Conservation (phyloP, 2,329 filamentous ascomycete species). For the Didymella exigua region DNA sequence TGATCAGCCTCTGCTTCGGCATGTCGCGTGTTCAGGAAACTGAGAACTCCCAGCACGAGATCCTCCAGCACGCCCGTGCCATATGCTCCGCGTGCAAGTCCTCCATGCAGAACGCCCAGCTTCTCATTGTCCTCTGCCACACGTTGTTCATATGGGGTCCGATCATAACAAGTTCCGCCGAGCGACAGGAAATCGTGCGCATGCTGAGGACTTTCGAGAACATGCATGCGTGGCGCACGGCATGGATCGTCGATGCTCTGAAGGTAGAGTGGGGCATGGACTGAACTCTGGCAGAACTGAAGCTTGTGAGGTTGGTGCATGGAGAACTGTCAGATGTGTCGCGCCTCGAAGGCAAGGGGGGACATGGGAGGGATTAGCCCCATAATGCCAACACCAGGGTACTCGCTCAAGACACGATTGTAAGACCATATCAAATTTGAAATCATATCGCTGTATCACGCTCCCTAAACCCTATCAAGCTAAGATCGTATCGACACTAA, state of each 20-base stretch:
- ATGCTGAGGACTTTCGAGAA: slow-evolving; percentile 31
- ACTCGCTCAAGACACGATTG: too few relatives aligned
- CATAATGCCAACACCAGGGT: too few relatives aligned
- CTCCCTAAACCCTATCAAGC: too few relatives aligned
- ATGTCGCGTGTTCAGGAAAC: neutral
- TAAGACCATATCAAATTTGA: too few relatives aligned
- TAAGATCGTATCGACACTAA: too few relatives aligned
- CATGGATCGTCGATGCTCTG: slow-evolving; percentile 38
- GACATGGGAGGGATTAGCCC: too few relatives aligned
- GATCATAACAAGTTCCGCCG: slow-evolving; percentile 21
- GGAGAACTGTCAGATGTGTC: neutral
- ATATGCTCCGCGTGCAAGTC: slow-evolving; percentile 35
- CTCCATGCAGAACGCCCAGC: slow-evolving; percentile 27
- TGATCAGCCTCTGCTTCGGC: neutral
- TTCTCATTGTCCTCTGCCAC: slow-evolving; percentile 32
- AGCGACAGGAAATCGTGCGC: slow-evolving; percentile 28
- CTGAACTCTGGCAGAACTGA: neutral
- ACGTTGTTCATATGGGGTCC: slow-evolving; percentile 37
- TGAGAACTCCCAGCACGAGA: slow-evolving; percentile 18
- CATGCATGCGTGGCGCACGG: slow-evolving; percentile 36
- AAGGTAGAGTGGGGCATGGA: slow-evolving; percentile 30
- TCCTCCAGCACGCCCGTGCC: slow-evolving; percentile 30
- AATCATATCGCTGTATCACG: too few relatives aligned
- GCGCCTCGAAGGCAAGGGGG: too few relatives aligned
- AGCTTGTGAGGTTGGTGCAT: neutral